Conservation (phyloP, 768 basidiomycete species). For the Boletellus emodensis region DNA sequence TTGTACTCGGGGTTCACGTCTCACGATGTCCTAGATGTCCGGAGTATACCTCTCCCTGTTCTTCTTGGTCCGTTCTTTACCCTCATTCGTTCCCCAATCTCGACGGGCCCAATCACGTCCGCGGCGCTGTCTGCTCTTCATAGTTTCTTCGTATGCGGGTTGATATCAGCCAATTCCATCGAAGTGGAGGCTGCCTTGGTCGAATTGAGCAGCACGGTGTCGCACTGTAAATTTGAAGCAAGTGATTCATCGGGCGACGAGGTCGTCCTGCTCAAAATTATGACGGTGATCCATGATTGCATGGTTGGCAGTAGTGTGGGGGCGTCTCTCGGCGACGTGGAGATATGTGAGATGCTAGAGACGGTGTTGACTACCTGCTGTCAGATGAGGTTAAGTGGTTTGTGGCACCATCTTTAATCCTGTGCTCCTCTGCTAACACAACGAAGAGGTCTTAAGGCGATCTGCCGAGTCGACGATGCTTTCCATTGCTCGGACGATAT, state of each 20-base stretch:
- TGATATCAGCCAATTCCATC: conserved; percentile 57
- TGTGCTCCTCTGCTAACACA: conserved; percentile 11
- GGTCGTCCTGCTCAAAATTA: conserved; percentile 87
- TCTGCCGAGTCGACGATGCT: conserved; percentile 91
- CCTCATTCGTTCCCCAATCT: conserved; percentile 88
- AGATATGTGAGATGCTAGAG: conserved; percentile 97
- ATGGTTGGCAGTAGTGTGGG: conserved; percentile 66
- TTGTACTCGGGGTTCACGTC: conserved; percentile 7
- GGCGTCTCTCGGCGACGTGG: conserved; percentile 78
- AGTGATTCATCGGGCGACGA: conserved; percentile 98
- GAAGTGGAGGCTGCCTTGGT: conserved; percentile 64
- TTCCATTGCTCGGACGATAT: conserved; percentile 76
- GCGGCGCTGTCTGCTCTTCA: conserved; percentile 85
- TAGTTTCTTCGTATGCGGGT: conserved; percentile 76
- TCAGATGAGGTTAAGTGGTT: conserved; percentile 94
- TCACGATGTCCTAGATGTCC: conserved; percentile 50
- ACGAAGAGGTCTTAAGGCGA: conserved; percentile 75
- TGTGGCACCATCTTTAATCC: conserved; percentile 28
- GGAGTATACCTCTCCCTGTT: conserved; percentile 50
- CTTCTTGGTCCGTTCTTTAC: conserved; percentile 88
- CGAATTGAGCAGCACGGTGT: conserved; percentile 83
- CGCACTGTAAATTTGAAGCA: conserved; percentile 97
- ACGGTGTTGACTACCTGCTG: conserved; percentile 96
- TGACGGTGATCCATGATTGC: conserved; percentile 84
- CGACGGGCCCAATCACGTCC: conserved; percentile 97